phyloP scores from a whole-genome alignment of 1,284 basidiomycete species.

The Cystobasidium slooffiae region DNA sequence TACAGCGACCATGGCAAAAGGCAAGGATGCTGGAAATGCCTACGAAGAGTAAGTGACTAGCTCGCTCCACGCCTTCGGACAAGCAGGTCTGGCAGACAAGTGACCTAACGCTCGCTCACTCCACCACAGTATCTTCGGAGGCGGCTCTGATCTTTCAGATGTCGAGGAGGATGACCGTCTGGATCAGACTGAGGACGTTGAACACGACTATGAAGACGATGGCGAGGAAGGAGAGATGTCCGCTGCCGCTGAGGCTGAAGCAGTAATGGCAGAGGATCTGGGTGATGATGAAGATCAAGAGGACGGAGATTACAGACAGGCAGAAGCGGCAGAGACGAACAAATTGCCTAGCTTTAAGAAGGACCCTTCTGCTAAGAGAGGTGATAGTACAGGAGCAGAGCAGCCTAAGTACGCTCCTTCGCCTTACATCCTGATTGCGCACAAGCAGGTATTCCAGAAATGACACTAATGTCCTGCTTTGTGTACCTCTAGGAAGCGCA shows the following conservation, averaged over 20 bases:
- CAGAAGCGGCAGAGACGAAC: constrained; percentile 21
- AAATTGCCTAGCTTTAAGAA: constrained; percentile 36
- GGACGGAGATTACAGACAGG: constrained; percentile 31
- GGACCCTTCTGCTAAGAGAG: constrained; percentile 19
- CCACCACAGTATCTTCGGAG: constrained; percentile 42
- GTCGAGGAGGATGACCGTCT: constrained; percentile 27
- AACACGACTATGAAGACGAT: constrained; percentile 4
- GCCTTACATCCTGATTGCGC: neutral
- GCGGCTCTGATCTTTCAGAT: constrained; percentile 41
- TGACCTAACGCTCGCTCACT: neutral
- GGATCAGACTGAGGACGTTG: neutral
- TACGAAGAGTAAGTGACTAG: constrained; percentile 35
- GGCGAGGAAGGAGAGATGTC: constrained; percentile 14
- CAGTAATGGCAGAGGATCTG: constrained; percentile 25
- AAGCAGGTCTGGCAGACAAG: neutral
- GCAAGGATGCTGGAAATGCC: constrained; percentile 21
- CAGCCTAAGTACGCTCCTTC: constrained; percentile 16
- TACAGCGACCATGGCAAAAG: constrained; percentile 10
- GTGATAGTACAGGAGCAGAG: constrained; percentile 18
- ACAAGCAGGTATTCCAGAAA: no score
- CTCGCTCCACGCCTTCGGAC: neutral
- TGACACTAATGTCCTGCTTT: no score
- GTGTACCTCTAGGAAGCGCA: constrained; percentile 19
- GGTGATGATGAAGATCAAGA: constrained; percentile 34
- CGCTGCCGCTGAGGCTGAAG: constrained; percentile 36